Evolutionary conservation across 164 flowering plant species (phyloP).

Genomic region (Platanus orientalis): DNA sequence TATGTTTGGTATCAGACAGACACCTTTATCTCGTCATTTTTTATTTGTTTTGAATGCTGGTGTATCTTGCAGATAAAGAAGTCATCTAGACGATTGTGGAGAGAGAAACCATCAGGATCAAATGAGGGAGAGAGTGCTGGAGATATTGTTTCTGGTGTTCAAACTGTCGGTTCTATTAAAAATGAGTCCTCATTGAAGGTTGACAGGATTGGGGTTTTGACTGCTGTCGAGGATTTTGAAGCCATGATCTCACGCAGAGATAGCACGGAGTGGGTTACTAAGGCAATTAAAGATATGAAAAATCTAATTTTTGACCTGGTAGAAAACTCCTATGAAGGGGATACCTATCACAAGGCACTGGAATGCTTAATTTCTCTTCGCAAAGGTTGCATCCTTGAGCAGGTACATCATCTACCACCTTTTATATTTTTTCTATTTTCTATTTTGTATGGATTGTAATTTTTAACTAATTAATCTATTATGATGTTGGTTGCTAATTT

Average conservation of each 20-base stretch:
- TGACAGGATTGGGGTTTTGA: conserved; percentile 51
- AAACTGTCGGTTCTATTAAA: conserved; percentile 20
- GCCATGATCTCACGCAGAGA: conserved; percentile 85
- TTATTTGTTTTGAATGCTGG: conserved; percentile 1
- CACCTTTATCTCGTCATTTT: background rate
- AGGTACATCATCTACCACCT: conserved; percentile 32
- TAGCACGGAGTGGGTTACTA: conserved; percentile 59
- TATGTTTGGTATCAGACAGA: background rate
- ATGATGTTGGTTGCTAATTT: background rate
- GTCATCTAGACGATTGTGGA: conserved; percentile 37
- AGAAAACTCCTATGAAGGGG: conserved; percentile 54
- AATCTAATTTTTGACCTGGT: conserved; percentile 47
- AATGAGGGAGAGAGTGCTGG: conserved; percentile 32
- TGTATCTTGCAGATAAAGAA: conserved; percentile 66
- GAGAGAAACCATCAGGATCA: conserved; percentile 59
- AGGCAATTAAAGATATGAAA: conserved; percentile 70
- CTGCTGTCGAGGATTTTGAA: conserved; percentile 85
- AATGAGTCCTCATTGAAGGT: conserved; percentile 26
- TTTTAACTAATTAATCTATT: background rate
- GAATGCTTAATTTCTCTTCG: conserved; percentile 73
- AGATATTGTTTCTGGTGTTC: conserved; percentile 16
- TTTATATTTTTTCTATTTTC: background rate
- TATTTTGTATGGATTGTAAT: background rate
- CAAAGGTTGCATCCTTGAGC: conserved; percentile 84
- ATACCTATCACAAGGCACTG: conserved; percentile 50